Base-by-base conservation (phyloP, 78 protist species). In the Parvularia atlantis region DNA sequence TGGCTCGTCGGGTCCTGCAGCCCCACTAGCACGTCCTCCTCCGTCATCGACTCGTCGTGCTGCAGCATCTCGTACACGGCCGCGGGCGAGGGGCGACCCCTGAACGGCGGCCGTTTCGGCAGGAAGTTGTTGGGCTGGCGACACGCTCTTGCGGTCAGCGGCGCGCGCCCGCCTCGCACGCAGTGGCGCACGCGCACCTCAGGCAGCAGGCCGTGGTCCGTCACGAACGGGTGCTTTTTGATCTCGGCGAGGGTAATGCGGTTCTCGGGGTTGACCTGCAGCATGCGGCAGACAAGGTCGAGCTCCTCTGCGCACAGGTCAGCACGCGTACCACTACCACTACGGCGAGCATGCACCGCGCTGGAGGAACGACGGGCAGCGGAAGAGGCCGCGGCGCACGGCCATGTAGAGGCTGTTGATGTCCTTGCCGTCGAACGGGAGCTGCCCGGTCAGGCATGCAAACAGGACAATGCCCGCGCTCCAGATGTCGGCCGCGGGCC, bases 371-470 rank as follows among this genome's bases (percentile, higher is more conserved):
- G 17, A 20, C 17, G 14, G 14, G 14, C 17, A 20, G 17, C 10
- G 60, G 60, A 56, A 56, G 14, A 13, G 4, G 13, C 7, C 30
- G 13, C 30, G 70, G 70, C 33, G 10, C 11, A 2, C 36, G 6
- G 60, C 20, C n/a, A n/a, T n/a, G n/a, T n/a, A n/a, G n/a, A n/a
- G n/a, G n/a, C n/a, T n/a, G n/a, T n/a, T n/a, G 44, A 90, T 66
- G 77, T 89, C 85, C 24, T 81, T 81, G 53, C 80, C 92, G 62
- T 90, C 89, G 64, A 93, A 93, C 50, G 97, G 97, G 40, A 90
- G 72, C 50, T 61, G 33, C 16, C 97, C 97, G 72, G 83, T 81
- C 28, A 84, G 57, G 20, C 90, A 70, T n/a, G 95, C 90, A 43
- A 74, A 84, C 56, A 84, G 35, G 0, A 84, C 64, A 19, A 84